Base-by-base conservation (phyloP, 192 early-diverging fungal genomes). In the Coemansia sp. region DNA sequence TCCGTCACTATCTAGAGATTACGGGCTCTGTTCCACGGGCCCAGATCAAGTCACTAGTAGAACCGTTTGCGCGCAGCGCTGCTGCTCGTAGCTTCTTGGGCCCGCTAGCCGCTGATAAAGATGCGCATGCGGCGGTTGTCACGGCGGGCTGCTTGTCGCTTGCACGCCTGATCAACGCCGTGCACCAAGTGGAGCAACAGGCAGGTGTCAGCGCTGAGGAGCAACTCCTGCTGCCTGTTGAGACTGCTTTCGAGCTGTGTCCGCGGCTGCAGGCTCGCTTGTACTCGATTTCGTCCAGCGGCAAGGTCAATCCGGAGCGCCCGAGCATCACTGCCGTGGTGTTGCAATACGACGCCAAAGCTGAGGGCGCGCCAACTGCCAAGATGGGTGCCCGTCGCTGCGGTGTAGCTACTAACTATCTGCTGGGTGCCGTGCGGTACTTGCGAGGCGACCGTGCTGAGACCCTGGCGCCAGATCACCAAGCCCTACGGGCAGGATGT, bases 261-360 rank as follows among this genome's bases (percentile, higher is more conserved):
- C 87, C 92, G 52, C 91, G 92, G 39, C 88, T 96, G 43, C 90
- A 91, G 70, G 87, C 93, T 20, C 93, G 98, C 20, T 95, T 97
- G 83, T 99, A 99, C 78, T 97, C 95, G 43, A 98, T 99, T 47
- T 97, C 95, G n/a, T 96, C 95, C 12, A 94, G 93, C 16, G 84
- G 93, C 52, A 91, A 89, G 65, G 88, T 89, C 36, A 75, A 87
- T 43, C 95, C 95, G 27, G 89, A 86, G n/a, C 74, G 79, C 13
- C 92, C 95, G 46, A 85, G 87, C 63, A 85, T 97, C 64, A 99
- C 98, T 20, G 95, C 95, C 7, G 92, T 97, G 43, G 91, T 95
- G 68, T 85, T 98, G 36, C 87, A 92, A 29, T 98, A 96, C 80
- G 75, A 77, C 20, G 72, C 78, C 5, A 71, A 71, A 57, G 44